These are phyloP conservation scores for Alternaria sp. DNA, from an alignment of 2,329 filamentous ascomycete genomes.

Conservation along the genomic window DNA sequence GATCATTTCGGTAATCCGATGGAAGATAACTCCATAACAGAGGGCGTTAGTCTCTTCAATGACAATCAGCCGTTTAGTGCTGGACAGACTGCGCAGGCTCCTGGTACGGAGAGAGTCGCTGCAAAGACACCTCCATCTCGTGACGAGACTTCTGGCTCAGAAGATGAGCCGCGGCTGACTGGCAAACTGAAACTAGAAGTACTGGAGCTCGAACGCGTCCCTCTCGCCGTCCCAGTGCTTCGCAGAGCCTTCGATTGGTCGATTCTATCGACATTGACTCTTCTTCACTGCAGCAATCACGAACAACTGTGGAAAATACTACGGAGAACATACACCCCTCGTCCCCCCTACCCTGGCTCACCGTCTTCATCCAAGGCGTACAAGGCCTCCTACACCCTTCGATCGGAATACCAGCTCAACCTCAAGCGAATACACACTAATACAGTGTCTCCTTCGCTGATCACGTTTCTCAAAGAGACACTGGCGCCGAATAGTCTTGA, in stretches of 20 bases:
- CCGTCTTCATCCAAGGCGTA: slow-evolving; percentile 46
- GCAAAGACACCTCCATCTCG: slow-evolving; percentile 5
- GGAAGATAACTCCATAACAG: slow-evolving; percentile 29
- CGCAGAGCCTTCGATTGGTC: slow-evolving; percentile 77
- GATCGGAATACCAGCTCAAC: slow-evolving; percentile 57
- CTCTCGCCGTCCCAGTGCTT: slow-evolving; percentile 74
- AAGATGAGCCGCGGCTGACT: slow-evolving; percentile 53
- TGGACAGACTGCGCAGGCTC: slow-evolving; percentile 14
- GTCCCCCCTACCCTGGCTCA: slow-evolving; percentile 39
- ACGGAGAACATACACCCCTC: slow-evolving; percentile 59
- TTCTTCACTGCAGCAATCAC: slow-evolving; percentile 75
- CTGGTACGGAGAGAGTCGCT: slow-evolving; percentile 6
- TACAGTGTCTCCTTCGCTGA: slow-evolving; percentile 69
- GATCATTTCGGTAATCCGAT: slow-evolving; percentile 36
- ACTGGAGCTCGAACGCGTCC: slow-evolving; percentile 76
- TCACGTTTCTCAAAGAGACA: slow-evolving; percentile 77
- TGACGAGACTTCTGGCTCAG: not conserved
- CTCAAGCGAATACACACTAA: slow-evolving; percentile 80
- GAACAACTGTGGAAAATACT: slow-evolving; percentile 78
- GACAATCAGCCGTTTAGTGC: slow-evolving; percentile 20
- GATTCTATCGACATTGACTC: slow-evolving; percentile 71
- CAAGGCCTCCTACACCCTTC: slow-evolving; percentile 48
- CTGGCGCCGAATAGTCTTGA: slow-evolving; percentile 81
- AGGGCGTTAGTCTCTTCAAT: slow-evolving; percentile 33
- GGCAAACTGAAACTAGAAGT: slow-evolving; percentile 71